These are phyloP conservation scores for Pichia sp. DNA, from an alignment of 1,139 yeast genomes.

Conservation along the genomic window DNA sequence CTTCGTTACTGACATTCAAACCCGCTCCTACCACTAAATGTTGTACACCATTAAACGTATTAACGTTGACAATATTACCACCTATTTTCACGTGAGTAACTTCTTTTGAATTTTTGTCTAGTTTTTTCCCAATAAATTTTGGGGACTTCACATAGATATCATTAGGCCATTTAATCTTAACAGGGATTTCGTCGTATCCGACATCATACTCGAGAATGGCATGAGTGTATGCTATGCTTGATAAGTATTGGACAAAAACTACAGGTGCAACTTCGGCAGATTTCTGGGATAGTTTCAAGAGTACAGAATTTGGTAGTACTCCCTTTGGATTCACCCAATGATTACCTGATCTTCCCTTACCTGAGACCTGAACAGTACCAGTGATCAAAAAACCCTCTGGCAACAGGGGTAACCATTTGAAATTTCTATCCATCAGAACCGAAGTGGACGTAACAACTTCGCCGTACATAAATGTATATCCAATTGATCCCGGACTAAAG, in stretches of 20 bases:
- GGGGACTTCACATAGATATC: slow-evolving; percentile 80
- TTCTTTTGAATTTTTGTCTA: slow-evolving; percentile 32
- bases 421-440: slow-evolving; percentile 71
- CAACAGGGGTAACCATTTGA: slow-evolving; percentile 48
- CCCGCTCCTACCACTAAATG: slow-evolving; percentile 83
- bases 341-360: slow-evolving; percentile 93
- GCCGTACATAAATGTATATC: slow-evolving; percentile 66
- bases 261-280: slow-evolving; percentile 43
- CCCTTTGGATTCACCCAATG: slow-evolving; percentile 95
- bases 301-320: slow-evolving; percentile 75
- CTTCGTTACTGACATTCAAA: slow-evolving; percentile 75
- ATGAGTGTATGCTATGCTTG: slow-evolving; percentile 78
- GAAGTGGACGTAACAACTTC: slow-evolving; percentile 91
- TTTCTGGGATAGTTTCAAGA: slow-evolving; percentile 54
- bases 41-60: slow-evolving; percentile 48
- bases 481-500: slow-evolving; percentile 41
- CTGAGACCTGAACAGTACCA: slow-evolving; percentile 82
- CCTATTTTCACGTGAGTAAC: slow-evolving; percentile 70
- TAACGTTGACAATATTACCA: slow-evolving; percentile 83
- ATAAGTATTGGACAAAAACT: slow-evolving; percentile 82
- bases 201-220: slow-evolving; percentile 62
- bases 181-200: slow-evolving; percentile 51
- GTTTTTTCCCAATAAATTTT: slow-evolving; percentile 38
- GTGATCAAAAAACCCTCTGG: slow-evolving; percentile 74
- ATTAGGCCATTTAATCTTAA: slow-evolving; percentile 94